Conservation (phyloP, 306 rosid species). For the Hippophae gyantsensis region DNA sequence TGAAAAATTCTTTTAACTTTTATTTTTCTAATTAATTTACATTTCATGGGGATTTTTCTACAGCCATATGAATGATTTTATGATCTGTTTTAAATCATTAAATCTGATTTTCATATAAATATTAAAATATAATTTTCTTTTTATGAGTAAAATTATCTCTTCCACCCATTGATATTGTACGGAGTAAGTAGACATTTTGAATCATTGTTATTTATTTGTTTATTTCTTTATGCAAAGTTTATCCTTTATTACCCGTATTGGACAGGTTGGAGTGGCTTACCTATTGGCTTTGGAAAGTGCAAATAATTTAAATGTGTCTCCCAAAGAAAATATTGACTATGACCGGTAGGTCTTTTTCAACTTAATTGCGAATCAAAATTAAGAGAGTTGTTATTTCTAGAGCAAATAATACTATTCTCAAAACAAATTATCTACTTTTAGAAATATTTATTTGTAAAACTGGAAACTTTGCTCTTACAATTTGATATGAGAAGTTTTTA, state of each 20-base stretch:
- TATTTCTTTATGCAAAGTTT: background rate
- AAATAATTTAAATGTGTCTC: constrained; percentile 53
- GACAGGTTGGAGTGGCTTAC: constrained; percentile 92
- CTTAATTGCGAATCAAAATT: background rate
- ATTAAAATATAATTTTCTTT: too few species aligned
- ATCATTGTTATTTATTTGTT: background rate
- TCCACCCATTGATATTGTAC: background rate
- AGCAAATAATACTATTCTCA: too few species aligned
- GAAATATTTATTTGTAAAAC: too few species aligned
- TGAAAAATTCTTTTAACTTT: too few species aligned
- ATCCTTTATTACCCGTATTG: constrained; percentile 13
- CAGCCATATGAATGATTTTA: background rate
- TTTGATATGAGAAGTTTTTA: too few species aligned
- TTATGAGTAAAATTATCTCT: too few species aligned
- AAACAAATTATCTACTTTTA: too few species aligned
- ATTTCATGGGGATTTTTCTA: background rate
- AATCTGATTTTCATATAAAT: too few species aligned
- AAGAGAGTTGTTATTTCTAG: background rate
- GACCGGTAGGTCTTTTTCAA: constrained; percentile 50
- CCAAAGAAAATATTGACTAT: constrained; percentile 76
- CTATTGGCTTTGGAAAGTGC: constrained; percentile 82
- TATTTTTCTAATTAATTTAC: too few species aligned
- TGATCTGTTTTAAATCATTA: too few species aligned
- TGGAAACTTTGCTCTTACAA: too few species aligned
- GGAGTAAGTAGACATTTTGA: background rate